Base-by-base conservation (phyloP, 2,329 filamentous ascomycete genomes). In the Talaromyces sp. region DNA sequence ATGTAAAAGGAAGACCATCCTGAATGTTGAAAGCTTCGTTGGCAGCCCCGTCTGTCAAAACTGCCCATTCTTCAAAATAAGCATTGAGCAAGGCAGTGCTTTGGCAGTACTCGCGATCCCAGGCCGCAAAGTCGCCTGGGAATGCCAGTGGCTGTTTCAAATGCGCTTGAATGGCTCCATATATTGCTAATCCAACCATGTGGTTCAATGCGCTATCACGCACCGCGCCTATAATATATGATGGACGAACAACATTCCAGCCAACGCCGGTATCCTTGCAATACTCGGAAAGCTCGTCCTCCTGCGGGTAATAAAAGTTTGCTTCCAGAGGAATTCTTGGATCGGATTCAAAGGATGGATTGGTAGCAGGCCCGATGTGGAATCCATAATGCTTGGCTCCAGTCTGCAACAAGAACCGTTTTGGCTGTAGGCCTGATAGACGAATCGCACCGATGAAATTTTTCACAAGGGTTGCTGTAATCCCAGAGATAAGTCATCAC, bases 21-120 rank as follows among this genome's bases (percentile, higher is more conserved):
- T 58, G 56, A 19, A 58, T 58, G 27, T 58, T 58, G 27, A 58
- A 58, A n/a, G 56, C 56, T 30, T 58, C 56, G n/a, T 58, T 58
- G 42, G 56, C 56, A 33, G 56, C 56, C 17, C 47, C 28, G 17
- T 58, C 42, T 17, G 56, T 58, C 27, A 58, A 52, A 32, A 28
- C 56, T 5, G 22, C 56, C 56, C 56, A 58, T 58, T 58, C 56
- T 36, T 58, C 56, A 52, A 58, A 58, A 30, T 58, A 52, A n/a
- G 56, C 56, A 32, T 58, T 58, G 5, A 58, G 25, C 15, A 58
- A 27, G n/a, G 56, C 56, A 32, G 56, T 58, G 42, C 56, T 58
- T 52, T 58, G 56, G n/a, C 56, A 58, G 42, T 58, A 58, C 42
- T 58, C 56, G 27, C 56, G 56, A 47, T 58, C 56, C 56, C 56